Conservation (phyloP, 2,329 filamentous ascomycete genomes). For the Leptographium procerum region DNA sequence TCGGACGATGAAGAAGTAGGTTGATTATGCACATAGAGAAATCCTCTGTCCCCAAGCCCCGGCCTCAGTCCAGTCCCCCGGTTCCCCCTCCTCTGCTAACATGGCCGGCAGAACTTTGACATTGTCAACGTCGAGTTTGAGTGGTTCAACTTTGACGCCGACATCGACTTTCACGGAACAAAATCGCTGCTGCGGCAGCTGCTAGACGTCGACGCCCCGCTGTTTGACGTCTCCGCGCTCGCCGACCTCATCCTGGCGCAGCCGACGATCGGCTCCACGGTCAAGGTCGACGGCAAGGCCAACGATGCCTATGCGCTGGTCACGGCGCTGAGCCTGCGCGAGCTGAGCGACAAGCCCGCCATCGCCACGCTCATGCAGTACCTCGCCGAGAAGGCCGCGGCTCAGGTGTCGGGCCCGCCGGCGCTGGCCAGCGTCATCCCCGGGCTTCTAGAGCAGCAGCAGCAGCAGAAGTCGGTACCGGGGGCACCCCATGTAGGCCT, state of each 20-base stretch:
- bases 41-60: no score
- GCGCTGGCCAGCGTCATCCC: slow-evolving; percentile 27
- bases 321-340: slow-evolving; percentile 71
- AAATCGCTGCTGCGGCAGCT: slow-evolving; percentile 85
- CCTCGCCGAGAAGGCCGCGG: slow-evolving; percentile 45
- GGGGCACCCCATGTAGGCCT: slow-evolving; percentile 54
- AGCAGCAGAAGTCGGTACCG: slow-evolving; percentile 22
- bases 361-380: slow-evolving; percentile 64
- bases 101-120: slow-evolving; percentile 59
- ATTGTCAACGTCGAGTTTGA: slow-evolving; percentile 95
- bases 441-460: slow-evolving; percentile 33
- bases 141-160: slow-evolving; percentile 90
- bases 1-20: slow-evolving; percentile 38
- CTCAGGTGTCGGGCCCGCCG: slow-evolving; percentile 41
- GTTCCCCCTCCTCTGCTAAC: no score
- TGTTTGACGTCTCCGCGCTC: slow-evolving; percentile 80
- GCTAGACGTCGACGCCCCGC: slow-evolving; percentile 73
- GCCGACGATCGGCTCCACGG: slow-evolving; percentile 78
- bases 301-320: slow-evolving; percentile 88
- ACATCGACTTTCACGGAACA: slow-evolving; percentile 88
- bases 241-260: slow-evolving; percentile 77
- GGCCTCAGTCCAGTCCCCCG: no score
- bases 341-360: slow-evolving; percentile 64
- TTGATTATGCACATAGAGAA: no score
- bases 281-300: slow-evolving; percentile 93